Base-by-base conservation (phyloP, 768 basidiomycete genomes). In the Trametes villosa region DNA sequence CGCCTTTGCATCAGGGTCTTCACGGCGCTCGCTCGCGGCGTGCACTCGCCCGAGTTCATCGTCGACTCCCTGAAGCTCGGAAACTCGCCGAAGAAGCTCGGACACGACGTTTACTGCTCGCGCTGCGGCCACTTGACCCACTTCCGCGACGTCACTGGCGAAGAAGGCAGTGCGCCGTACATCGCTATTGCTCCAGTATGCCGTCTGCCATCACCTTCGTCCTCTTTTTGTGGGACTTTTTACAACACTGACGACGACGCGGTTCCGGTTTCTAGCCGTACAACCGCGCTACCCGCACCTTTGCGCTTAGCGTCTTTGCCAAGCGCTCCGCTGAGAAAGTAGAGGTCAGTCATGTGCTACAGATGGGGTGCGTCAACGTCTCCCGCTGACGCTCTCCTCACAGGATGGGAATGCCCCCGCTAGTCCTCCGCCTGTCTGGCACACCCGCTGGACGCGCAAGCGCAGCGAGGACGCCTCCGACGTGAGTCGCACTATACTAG, bases 41-140 rank as follows among this genome's bases (percentile, higher is more conserved):
- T 65, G 5, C 64, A 65, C 41, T 53, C 59, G 6, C 54, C 38
- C 27, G 52, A 54, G 24, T 65, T 65, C 56, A 54, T 65, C 27
- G 48, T 65, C 33, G 48, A 58, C 34, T 57, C 60, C 15, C 56
- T 65, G 18, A 61, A 59, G 60, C 38, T 36, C 11, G 34, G 60
- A 1, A 29, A 40, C 12, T 36, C 38, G 9, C 64, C 64, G 15
- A 40, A 65, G 47, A 51, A 57, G 52, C 42, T 58, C 31, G 40
- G 20, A 24, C 64, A 65, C 52, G 64, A 65, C 33, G 64, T 65
- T 12, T 65, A 65, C 52, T 65, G 64, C 57, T 65, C 64, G 9
- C 48, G 59, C 44, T 65, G 60, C 52, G 64, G 64, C 13, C 22
- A 31, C 34, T 53, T 65, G 9, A 61, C 64, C 20, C 49, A 50